Evolutionary conservation across 2,329 filamentous ascomycete species (phyloP).

Genomic region (Metarhizium brunneum): DNA sequence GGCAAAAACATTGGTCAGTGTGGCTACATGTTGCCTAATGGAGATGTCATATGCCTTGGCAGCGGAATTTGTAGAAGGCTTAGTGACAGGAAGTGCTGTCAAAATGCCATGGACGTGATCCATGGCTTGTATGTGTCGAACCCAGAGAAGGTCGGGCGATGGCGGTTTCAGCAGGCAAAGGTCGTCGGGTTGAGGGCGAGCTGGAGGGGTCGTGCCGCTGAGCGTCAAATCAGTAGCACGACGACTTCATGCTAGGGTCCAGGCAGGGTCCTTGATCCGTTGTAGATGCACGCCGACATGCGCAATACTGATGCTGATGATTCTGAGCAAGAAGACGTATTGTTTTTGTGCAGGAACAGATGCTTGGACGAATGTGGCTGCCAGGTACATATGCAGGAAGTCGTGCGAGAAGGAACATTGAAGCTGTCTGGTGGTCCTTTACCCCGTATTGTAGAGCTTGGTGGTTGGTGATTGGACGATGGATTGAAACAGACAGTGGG

Average conservation of each 20-base stretch:
- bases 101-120: constrained; percentile 1
- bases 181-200: neutral
- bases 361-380: neutral
- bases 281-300: neutral
- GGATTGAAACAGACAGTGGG: no score
- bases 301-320: neutral
- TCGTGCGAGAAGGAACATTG: neutral
- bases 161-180: neutral
- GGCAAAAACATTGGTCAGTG: neutral
- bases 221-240: neutral
- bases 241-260: constrained; percentile 2
- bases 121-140: neutral
- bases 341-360: neutral
- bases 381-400: neutral
- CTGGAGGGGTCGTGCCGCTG: neutral
- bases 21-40: constrained; percentile 4
- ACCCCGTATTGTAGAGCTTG: neutral
- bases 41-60: constrained; percentile 2
- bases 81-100: neutral
- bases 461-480: neutral
- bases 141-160: neutral
- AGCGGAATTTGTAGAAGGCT: neutral
- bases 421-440: neutral
- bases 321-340: neutral
- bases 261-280: neutral